Conservation (phyloP, 352 stramenopile species). For the Globisporangium orthogonon region DNA sequence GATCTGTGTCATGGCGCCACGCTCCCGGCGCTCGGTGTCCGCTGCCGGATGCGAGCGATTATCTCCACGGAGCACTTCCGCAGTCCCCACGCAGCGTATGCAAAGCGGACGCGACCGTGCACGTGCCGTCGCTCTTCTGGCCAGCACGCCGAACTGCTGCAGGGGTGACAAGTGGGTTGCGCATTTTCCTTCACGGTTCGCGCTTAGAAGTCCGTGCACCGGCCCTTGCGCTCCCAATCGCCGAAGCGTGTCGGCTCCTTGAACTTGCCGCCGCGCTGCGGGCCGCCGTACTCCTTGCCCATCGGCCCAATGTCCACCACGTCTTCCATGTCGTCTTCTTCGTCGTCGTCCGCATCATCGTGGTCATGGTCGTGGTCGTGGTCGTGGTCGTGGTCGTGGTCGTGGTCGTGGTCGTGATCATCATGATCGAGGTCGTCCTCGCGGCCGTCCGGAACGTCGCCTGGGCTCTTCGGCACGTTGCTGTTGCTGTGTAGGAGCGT, state of each 20-base stretch:
- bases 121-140: no score
- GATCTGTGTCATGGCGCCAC: no score
- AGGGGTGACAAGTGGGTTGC: no score
- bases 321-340: constrained; percentile 87
- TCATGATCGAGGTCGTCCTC: constrained; percentile 17
- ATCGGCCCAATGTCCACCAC: constrained; percentile 90
- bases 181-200: background rate
- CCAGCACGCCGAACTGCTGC: no score
- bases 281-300: constrained; percentile 91
- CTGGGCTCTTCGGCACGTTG: constrained; percentile 2
- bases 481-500: constrained; percentile 19
- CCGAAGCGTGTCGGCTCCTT: constrained; percentile 95
- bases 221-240: constrained; percentile 97
- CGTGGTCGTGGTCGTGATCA: constrained; percentile 15
- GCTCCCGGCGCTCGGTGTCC: no score
- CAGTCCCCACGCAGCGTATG: no score
- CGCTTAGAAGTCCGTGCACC: constrained; percentile 94
- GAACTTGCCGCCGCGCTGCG: constrained; percentile 88
- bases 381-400: constrained; percentile 17
- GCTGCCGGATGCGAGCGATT: no score
- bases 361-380: constrained; percentile 19
- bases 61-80: no score
- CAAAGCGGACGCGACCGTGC: no score
- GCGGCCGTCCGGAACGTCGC: background rate
- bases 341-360: constrained; percentile 27